Conservation (phyloP, 164 flowering plant genomes). For the Aristolochia fimbriata region DNA sequence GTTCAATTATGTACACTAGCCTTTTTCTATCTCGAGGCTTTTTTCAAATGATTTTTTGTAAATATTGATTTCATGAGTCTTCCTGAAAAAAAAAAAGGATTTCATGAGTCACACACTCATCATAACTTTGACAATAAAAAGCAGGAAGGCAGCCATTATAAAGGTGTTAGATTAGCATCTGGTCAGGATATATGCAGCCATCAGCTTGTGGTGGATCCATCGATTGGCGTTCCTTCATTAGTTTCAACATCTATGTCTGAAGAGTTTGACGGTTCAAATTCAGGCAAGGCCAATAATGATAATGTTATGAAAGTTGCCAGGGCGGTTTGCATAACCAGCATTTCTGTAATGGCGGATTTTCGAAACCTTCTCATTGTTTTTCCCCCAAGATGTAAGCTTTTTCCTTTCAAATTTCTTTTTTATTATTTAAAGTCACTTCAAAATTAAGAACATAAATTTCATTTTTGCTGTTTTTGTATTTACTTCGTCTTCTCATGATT, state of each 20-base stretch:
- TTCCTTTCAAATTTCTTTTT: not conserved
- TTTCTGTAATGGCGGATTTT: constrained; percentile 44
- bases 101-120: not conserved
- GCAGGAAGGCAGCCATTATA: constrained; percentile 48
- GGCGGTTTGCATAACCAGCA: constrained; percentile 55
- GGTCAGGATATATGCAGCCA: constrained; percentile 71
- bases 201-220: constrained; percentile 59
- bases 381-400: constrained; percentile 81
- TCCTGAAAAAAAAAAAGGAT: no score
- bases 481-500: not conserved
- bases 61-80: not conserved
- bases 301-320: constrained; percentile 50
- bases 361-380: constrained; percentile 48
- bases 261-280: constrained; percentile 10
- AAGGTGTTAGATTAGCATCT: constrained; percentile 71
- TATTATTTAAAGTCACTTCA: not conserved
- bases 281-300: constrained; percentile 10
- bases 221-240: constrained; percentile 25
- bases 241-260: constrained; percentile 13
- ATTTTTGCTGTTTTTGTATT: not conserved
- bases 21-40: not conserved
- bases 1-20: not conserved
- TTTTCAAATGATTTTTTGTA: not conserved
- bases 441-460: not conserved
- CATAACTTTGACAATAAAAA: constrained; percentile 4